Evolutionary conservation across 805 yeast species (phyloP).

Genomic region (Zygosaccharomyces bisporus): DNA sequence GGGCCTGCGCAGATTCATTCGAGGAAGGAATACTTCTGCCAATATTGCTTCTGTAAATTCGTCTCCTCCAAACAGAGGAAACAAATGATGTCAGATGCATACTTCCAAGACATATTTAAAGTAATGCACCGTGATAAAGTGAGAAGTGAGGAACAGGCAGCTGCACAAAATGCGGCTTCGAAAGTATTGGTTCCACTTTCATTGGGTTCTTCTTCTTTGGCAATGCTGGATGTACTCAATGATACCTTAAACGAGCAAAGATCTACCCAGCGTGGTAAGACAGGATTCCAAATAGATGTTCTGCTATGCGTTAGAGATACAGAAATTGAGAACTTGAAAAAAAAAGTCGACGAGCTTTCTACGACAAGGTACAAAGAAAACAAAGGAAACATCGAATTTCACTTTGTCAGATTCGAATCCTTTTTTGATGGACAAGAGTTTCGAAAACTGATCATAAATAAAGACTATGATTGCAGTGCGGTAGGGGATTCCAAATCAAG

Average conservation of each 20-base stretch:
- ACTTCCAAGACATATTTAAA: constrained; percentile 65
- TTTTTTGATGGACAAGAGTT: constrained; percentile 37
- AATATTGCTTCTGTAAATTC: constrained; percentile 63
- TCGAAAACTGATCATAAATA: constrained; percentile 35
- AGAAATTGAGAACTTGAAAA: constrained; percentile 18
- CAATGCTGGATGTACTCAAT: constrained; percentile 61
- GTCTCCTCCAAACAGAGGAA: constrained; percentile 77
- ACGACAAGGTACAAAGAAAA: constrained; percentile 23
- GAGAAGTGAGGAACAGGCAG: constrained; percentile 22
- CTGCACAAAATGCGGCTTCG: constrained; percentile 37
- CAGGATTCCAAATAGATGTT: constrained; percentile 62
- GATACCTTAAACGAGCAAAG: constrained; percentile 61
- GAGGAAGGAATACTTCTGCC: constrained; percentile 35
- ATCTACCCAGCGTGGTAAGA: constrained; percentile 55
- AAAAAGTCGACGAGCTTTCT: constrained; percentile 14
- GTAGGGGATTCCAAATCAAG: constrained; percentile 1
- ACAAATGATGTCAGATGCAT: constrained; percentile 61
- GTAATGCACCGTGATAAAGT: constrained; percentile 31
- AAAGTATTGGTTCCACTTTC: constrained; percentile 59
- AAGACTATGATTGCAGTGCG: constrained; percentile 19
- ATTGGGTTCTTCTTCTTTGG: constrained; percentile 64
- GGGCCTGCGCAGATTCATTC: constrained; percentile 14
- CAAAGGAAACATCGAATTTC: constrained; percentile 38
- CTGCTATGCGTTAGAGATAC: constrained; percentile 42
- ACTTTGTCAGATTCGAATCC: constrained; percentile 41